Conservation (phyloP, 2,329 filamentous ascomycete genomes). For the Hypomyces rosellus region DNA sequence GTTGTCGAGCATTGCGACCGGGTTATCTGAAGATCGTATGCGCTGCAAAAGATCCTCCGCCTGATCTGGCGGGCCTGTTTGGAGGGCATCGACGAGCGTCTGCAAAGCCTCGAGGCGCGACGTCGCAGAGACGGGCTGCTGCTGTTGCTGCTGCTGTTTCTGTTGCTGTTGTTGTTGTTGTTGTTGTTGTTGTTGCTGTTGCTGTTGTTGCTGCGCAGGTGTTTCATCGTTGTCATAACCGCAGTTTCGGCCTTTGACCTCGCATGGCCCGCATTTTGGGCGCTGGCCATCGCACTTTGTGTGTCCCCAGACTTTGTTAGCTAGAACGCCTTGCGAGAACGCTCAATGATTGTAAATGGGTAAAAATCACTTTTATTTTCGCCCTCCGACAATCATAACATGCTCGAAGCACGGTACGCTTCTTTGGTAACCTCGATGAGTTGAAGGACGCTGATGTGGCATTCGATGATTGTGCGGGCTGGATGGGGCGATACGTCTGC, state of each 20-base stretch:
- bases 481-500: no score
- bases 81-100: background rate
- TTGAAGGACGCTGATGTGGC: no score
- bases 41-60: background rate
- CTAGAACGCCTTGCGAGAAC: background rate
- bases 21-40: background rate
- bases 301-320: background rate
- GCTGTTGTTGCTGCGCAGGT: background rate
- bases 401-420: no score
- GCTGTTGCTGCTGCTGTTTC: background rate
- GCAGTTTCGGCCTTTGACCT: background rate
- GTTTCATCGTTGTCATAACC: background rate
- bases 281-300: constrained; percentile 1
- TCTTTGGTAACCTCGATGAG: no score
- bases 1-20: background rate
- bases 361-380: no score
- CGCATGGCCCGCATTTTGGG: constrained; percentile 1
- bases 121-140: background rate
- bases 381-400: no score
- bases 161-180: background rate
- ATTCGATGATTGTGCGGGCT: no score
- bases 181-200: background rate
- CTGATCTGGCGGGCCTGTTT: background rate
- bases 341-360: no score
- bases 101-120: constrained; percentile 1